These are phyloP conservation scores for Trichoderma oligosporum DNA, from an alignment of 2,329 filamentous ascomycete species.

Conservation along the genomic window DNA sequence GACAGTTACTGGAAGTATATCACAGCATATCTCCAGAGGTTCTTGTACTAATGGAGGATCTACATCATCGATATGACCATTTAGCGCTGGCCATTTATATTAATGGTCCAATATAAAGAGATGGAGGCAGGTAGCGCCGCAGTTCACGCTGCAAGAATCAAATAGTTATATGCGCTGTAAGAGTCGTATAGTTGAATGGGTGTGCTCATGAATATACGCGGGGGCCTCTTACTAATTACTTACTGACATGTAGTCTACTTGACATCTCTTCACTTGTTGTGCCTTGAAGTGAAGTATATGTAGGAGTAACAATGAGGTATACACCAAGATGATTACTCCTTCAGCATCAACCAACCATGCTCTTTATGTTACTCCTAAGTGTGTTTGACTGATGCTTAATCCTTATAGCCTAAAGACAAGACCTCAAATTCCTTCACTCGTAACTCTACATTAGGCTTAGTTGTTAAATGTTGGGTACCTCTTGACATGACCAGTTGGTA, in stretches of 20 bases:
- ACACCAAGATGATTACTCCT: neutral
- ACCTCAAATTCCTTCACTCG: neutral
- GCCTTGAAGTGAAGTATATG: neutral
- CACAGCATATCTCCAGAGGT: too few relatives aligned
- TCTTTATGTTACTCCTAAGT: too few relatives aligned
- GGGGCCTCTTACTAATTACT: neutral
- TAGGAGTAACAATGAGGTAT: neutral
- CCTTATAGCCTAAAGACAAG: neutral
- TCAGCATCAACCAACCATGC: neutral
- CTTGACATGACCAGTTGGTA: neutral
- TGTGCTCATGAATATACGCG: too few relatives aligned
- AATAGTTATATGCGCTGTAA: neutral
- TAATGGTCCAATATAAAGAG: too few relatives aligned
- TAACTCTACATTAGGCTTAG: neutral
- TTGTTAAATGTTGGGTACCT: neutral
- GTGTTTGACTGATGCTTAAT: neutral
- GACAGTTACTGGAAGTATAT: neutral
- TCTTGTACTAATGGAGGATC: too few relatives aligned
- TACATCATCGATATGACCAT: too few relatives aligned
- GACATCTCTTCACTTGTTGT: neutral
- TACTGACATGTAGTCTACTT: too few relatives aligned
- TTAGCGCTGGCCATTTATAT: too few relatives aligned
- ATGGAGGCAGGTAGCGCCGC: neutral
- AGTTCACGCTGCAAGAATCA: neutral
- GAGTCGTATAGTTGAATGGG: neutral